These are phyloP conservation scores for Blepharisma undulans DNA, from an alignment of 169 alveolate genomes.

Conservation along the genomic window DNA sequence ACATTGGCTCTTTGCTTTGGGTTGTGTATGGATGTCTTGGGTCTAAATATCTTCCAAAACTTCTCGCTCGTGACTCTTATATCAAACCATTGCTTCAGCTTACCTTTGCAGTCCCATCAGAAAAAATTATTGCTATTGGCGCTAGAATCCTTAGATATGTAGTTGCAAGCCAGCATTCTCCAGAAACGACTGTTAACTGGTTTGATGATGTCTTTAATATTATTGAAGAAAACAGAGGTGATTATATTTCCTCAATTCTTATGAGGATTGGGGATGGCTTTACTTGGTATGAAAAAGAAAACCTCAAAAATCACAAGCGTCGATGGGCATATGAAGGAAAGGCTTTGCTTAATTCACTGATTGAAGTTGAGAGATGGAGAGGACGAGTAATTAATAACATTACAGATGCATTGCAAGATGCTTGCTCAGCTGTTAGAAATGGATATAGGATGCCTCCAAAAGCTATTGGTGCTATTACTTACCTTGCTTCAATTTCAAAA, in stretches of 20 bases:
- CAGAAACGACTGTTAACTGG: neutral
- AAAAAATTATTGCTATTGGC: neutral
- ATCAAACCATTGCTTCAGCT: neutral
- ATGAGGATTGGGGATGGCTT: neutral
- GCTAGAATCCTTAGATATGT: neutral
- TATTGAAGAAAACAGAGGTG: neutral
- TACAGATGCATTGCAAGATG: neutral
- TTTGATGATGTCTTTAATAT: neutral
- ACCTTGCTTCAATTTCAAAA: neutral
- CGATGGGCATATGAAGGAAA: slow-evolving; percentile 5
- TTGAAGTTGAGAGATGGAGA: neutral
- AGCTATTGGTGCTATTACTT: neutral
- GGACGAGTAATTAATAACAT: neutral
- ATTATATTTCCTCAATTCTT: neutral
- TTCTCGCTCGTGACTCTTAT: neutral
- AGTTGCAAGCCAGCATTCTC: slow-evolving; percentile 30
- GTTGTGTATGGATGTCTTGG: neutral
- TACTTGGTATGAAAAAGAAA: neutral
- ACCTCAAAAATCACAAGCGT: neutral
- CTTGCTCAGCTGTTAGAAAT: neutral
- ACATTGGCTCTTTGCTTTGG: slow-evolving; percentile 23
- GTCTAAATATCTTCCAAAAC: neutral
- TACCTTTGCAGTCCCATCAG: neutral
- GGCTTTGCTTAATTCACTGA: neutral
- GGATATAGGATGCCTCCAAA: neutral